phyloP scores from a whole-genome alignment of 2,329 filamentous ascomycete genomes.

The Diaporthe amygdali region DNA sequence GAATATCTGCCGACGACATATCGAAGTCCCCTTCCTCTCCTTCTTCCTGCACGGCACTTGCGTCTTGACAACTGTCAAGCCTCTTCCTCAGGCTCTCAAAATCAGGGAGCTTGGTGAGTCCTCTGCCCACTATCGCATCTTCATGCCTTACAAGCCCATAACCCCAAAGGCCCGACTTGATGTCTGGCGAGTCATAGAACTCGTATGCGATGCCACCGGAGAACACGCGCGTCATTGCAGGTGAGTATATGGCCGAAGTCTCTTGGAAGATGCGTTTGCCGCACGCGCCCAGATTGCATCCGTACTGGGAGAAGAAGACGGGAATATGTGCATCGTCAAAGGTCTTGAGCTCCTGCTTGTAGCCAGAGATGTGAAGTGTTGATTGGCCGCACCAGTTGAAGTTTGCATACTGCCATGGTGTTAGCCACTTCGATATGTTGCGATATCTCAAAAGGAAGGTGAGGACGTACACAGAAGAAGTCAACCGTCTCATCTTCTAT shows the following conservation, averaged over 20 bases:
- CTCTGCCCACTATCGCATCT: neutral
- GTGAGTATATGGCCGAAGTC: conserved; percentile 60
- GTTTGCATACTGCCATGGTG: conserved; percentile 48
- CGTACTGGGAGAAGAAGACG: conserved; percentile 70
- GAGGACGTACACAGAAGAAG: conserved; percentile 24
- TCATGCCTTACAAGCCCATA: conserved; percentile 46
- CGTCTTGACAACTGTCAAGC: neutral
- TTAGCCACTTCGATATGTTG: neutral
- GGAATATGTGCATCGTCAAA: conserved; percentile 60
- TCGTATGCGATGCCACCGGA: conserved; percentile 68
- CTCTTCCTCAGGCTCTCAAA: conserved; percentile 19
- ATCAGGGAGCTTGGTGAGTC: conserved; percentile 17
- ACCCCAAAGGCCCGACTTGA: conserved; percentile 26
- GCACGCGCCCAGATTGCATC: conserved; percentile 54
- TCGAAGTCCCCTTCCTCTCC: neutral
- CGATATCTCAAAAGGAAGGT: no score
- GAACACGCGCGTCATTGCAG: conserved; percentile 57
- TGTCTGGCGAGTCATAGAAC: conserved; percentile 57
- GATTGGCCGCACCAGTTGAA: conserved; percentile 63
- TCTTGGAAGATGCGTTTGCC: conserved; percentile 61
- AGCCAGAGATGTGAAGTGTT: conserved; percentile 55
- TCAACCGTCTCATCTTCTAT: conserved; percentile 23
- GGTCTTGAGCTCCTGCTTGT: conserved; percentile 46
- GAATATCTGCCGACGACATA: neutral
- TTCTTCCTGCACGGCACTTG: neutral